Percentiles rank a stretch among this genome's conserved stretches.
phyloP scores from a whole-genome alignment of 768 basidiomycete species.

The Vararia minispora region DNA sequence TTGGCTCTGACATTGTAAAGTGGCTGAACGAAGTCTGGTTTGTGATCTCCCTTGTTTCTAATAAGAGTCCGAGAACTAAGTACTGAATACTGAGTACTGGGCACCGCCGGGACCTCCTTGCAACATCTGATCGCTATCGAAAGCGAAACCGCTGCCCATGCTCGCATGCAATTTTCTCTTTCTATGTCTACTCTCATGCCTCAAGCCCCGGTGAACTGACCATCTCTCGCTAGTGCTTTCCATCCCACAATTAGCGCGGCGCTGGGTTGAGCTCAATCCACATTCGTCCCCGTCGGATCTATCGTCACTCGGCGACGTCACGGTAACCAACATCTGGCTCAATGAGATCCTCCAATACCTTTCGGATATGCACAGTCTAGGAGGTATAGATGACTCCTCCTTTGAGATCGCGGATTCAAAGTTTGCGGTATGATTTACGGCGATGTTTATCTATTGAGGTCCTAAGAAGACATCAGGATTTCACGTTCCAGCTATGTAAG shows the following conservation, averaged over 20 bases:
- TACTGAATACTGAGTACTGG: no score
- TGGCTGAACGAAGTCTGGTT: no score
- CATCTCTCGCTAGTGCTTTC: slow-evolving; percentile 32
- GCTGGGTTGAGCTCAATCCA: slow-evolving; percentile 57
- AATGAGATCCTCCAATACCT: slow-evolving; percentile 41
- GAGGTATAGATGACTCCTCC: slow-evolving; percentile 40
- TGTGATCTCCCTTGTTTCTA: no score
- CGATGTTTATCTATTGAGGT: slow-evolving; percentile 11
- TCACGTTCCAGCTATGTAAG: slow-evolving; percentile 50
- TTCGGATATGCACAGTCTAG: slow-evolving; percentile 49
- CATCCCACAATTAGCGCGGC: slow-evolving; percentile 29
- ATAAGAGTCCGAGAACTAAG: no score
- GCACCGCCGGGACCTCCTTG: no score
- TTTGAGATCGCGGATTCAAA: slow-evolving; percentile 51
- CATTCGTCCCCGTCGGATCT: slow-evolving; percentile 17
- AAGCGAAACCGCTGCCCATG: no score
- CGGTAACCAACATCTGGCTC: slow-evolving; percentile 60
- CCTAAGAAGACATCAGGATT: slow-evolving; percentile 35
- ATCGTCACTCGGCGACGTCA: slow-evolving; percentile 36
- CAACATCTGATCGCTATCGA: no score
- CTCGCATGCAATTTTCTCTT: no score
- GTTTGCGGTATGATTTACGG: slow-evolving; percentile 38
- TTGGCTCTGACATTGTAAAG: no score
- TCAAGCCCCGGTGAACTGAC: not conserved
- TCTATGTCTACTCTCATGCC: no score